Conservation (phyloP, 768 basidiomycete genomes). For the Heimioporus sp. region DNA sequence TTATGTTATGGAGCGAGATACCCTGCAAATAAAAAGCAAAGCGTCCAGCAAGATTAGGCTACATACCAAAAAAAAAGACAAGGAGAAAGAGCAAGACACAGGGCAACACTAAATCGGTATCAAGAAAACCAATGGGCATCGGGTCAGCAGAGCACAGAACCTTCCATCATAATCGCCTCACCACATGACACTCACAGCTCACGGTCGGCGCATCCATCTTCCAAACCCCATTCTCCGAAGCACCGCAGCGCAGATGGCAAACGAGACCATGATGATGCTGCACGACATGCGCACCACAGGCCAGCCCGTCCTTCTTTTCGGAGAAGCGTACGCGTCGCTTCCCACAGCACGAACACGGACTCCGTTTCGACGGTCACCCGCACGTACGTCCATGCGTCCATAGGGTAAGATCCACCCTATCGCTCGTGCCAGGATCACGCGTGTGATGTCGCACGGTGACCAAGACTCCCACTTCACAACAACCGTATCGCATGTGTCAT, state of each 20-base stretch:
- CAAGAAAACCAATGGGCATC: background rate
- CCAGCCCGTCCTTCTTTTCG: slow-evolving; percentile 4
- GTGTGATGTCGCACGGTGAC: slow-evolving; percentile 9
- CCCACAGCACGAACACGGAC: background rate
- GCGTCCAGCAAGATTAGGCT: background rate
- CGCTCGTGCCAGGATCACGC: slow-evolving; percentile 14
- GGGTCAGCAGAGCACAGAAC: background rate
- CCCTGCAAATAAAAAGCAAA: too few species aligned
- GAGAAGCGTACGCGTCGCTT: background rate
- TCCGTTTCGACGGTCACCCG: background rate
- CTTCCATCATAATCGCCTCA: background rate
- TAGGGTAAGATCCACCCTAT: slow-evolving; percentile 26
- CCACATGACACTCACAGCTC: slow-evolving; percentile 8
- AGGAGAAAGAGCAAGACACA: background rate
- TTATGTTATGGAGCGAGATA: too few species aligned
- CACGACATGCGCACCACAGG: slow-evolving; percentile 17
- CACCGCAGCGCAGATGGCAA: slow-evolving; percentile 25
- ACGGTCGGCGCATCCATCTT: slow-evolving; percentile 21
- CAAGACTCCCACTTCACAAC: slow-evolving; percentile 3
- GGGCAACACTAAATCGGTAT: background rate
- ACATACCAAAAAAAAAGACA: background rate
- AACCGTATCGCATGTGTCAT: background rate
- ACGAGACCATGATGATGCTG: slow-evolving; percentile 24
- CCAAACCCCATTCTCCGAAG: slow-evolving; percentile 26
- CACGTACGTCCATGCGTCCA: slow-evolving; percentile 1